Evolutionary conservation across 1,284 basidiomycete species (phyloP).

Genomic region (Trametes sp.): DNA sequence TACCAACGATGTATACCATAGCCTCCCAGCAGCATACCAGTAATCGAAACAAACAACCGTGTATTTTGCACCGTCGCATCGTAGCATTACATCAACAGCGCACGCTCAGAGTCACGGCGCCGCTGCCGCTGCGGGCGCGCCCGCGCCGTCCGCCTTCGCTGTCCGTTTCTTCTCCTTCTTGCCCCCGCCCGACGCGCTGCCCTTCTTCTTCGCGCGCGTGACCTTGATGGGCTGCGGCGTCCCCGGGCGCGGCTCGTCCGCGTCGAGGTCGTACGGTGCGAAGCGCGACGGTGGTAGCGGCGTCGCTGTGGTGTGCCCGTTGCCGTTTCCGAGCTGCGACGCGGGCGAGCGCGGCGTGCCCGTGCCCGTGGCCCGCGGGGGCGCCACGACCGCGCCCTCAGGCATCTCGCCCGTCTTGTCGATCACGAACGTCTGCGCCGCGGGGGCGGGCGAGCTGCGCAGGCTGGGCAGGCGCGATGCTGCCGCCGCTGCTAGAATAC

Average conservation of each 20-base stretch:
- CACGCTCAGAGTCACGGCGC: not conserved
- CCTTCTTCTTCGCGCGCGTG: constrained; percentile 75
- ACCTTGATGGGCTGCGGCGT: constrained; percentile 80
- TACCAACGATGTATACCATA: constrained; percentile 40
- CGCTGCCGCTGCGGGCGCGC: not conserved
- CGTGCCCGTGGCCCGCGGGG: constrained; percentile 13
- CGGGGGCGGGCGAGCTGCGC: constrained; percentile 35
- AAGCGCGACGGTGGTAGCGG: constrained; percentile 53
- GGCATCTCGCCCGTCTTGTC: constrained; percentile 91
- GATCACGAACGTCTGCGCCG: constrained; percentile 58
- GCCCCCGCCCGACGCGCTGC: constrained; percentile 50
- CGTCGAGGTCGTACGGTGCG: constrained; percentile 62
- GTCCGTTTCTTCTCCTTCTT: constrained; percentile 79
- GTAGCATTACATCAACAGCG: too few species aligned
- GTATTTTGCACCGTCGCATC: too few species aligned
- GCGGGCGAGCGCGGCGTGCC: constrained; percentile 11
- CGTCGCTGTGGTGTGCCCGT: constrained; percentile 16
- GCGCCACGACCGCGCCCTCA: constrained; percentile 50
- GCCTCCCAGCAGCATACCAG: constrained; percentile 34
- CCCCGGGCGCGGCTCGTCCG: constrained; percentile 52
- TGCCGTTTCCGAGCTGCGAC: constrained; percentile 31
- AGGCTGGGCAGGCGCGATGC: constrained; percentile 41
- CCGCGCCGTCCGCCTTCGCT: constrained; percentile 29
- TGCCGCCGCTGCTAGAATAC: constrained; percentile 19
- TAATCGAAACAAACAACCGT: constrained; percentile 32